Conservation (phyloP, 805 yeast species). For the Starmerella potacharoeniae region DNA sequence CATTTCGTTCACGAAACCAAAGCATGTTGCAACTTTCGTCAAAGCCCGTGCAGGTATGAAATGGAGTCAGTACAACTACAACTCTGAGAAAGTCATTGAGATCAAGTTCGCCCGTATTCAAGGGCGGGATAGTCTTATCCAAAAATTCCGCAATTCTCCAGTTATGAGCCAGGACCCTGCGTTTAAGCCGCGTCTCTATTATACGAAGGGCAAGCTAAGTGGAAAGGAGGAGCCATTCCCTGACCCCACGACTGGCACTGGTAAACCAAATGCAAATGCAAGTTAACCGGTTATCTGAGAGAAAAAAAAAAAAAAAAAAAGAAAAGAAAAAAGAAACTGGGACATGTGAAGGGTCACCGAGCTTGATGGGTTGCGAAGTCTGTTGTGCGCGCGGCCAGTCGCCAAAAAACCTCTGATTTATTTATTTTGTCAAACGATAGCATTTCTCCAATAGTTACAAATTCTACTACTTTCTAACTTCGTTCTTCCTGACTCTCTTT, state of each 20-base stretch:
- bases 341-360: too few species aligned
- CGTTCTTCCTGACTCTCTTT: slow-evolving; percentile 5
- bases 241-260: not conserved
- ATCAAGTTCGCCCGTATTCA: slow-evolving; percentile 43
- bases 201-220: slow-evolving; percentile 34
- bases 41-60: slow-evolving; percentile 37
- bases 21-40: slow-evolving; percentile 37
- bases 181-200: slow-evolving; percentile 40
- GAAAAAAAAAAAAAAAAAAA: too few species aligned
- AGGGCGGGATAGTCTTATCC: slow-evolving; percentile 36
- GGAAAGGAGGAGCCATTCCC: slow-evolving; percentile 36
- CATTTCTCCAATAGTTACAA: not conserved
- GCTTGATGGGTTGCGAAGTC: not conserved
- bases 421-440: not conserved
- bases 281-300: too few species aligned
- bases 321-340: too few species aligned
- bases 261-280: not conserved
- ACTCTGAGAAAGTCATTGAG: slow-evolving; percentile 42
- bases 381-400: not conserved
- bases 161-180: slow-evolving; percentile 40
- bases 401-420: not conserved
- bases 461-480: not conserved
- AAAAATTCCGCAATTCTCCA: slow-evolving; percentile 40
- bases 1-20: slow-evolving; percentile 38
- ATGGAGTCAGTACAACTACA: slow-evolving; percentile 34